Evolutionary conservation across 73 alveolate species (phyloP).

Genomic region (Loxodes magnus): DNA sequence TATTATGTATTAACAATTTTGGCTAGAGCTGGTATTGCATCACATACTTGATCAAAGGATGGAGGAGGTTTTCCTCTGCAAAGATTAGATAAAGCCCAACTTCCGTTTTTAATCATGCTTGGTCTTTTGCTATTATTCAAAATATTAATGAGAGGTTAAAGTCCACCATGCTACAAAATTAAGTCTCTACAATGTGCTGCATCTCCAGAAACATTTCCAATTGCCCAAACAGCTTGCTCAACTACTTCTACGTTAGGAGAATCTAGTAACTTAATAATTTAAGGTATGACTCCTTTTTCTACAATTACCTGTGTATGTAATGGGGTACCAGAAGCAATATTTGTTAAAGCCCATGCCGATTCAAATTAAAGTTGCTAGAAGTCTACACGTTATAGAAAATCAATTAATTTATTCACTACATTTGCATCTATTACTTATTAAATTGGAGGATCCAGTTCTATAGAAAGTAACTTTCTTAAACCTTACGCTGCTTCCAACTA

Average conservation of each 20-base stretch:
- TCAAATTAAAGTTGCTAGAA: conserved; percentile 86
- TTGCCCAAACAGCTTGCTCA: conserved; percentile 92
- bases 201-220: conserved; percentile 96
- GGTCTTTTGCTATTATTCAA: conserved; percentile 50
- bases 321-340: conserved; percentile 91
- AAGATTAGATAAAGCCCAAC: conserved; percentile 92
- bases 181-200: conserved; percentile 62
- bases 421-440: conserved; percentile 88
- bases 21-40: conserved; percentile 65
- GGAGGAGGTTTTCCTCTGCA: conserved; percentile 94
- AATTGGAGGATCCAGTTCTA: conserved; percentile 81
- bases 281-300: conserved; percentile 83
- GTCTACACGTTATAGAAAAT: conserved; percentile 47
- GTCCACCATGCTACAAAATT: conserved; percentile 65
- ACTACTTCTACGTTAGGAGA: conserved; percentile 69
- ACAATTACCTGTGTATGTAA: conserved; percentile 81
- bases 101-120: conserved; percentile 58
- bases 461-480: conserved; percentile 83
- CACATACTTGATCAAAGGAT: conserved; percentile 38
- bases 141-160: conserved; percentile 59
- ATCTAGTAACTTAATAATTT: conserved; percentile 54
- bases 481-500: conserved; percentile 75
- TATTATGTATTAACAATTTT: conserved; percentile 53
- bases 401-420: conserved; percentile 74
- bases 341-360: conserved; percentile 94